A percentile compares a stretch with the other conserved stretches of the same genome.
Conservation (phyloP, 1,284 basidiomycete genomes). For the Sanghuangporus sanghuang region DNA sequence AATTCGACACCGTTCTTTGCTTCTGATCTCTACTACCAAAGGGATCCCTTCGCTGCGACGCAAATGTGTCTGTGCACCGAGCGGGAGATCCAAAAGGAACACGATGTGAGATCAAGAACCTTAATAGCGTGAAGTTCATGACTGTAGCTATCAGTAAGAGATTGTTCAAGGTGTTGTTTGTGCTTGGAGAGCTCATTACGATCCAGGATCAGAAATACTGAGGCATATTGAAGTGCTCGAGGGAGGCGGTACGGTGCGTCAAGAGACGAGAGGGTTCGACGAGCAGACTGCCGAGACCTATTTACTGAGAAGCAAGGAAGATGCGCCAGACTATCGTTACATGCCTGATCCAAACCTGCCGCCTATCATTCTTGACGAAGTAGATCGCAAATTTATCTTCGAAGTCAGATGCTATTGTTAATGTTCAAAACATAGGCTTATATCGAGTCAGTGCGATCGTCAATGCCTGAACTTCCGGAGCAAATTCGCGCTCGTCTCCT, state of each 20-base stretch:
- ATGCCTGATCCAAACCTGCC: constrained; percentile 98
- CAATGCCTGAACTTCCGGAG: constrained; percentile 78
- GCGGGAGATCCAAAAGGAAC: constrained; percentile 67
- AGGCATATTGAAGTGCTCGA: constrained; percentile 66
- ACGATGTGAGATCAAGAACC: constrained; percentile 95
- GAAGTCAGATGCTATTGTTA: not conserved
- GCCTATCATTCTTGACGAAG: constrained; percentile 62
- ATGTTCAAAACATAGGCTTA: constrained; percentile 41
- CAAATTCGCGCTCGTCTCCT: constrained; percentile 58
- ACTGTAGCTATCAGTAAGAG: constrained; percentile 79
- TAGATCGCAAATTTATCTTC: constrained; percentile 23
- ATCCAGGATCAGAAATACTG: constrained; percentile 58
- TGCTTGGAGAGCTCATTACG: constrained; percentile 2
- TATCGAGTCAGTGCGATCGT: constrained; percentile 46
- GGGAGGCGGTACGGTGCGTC: constrained; percentile 45
- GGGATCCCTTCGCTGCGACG: constrained; percentile 93
- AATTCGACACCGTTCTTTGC: not conserved
- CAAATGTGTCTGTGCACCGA: constrained; percentile 88
- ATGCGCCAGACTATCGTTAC: constrained; percentile 94
- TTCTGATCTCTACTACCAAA: constrained; percentile 27
- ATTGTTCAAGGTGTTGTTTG: not conserved
- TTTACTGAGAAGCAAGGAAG: constrained; percentile 84
- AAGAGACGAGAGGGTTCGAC: constrained; percentile 92
- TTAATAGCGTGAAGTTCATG: constrained; percentile 89
- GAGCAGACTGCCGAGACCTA: constrained; percentile 81